Percentiles rank a stretch among this genome's conserved stretches.
These are phyloP conservation scores for Camellia sinensis DNA, from an alignment of 148 eudicot genomes.

Conservation along the genomic window DNA sequence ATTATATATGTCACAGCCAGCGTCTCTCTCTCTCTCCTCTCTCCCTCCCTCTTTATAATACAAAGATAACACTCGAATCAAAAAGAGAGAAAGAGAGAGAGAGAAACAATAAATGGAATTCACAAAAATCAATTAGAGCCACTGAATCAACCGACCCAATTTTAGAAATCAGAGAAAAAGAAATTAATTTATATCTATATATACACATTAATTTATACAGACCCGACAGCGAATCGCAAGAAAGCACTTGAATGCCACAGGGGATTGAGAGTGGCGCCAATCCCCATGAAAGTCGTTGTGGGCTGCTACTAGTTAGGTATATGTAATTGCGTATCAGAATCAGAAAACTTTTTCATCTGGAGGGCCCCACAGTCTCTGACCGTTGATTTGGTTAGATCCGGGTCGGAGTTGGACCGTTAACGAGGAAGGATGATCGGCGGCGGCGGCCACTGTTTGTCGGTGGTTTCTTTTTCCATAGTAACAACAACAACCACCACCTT, in stretches of 20 bases:
- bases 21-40: slow-evolving; percentile 6
- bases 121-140: background rate
- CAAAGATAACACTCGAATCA: background rate
- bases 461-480: too few species aligned
- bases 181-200: background rate
- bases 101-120: background rate
- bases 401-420: background rate
- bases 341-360: background rate
- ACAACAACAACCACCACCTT: too few species aligned
- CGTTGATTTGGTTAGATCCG: background rate
- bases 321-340: background rate
- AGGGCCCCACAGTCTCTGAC: background rate
- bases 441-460: background rate
- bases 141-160: background rate
- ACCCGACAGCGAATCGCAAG: background rate
- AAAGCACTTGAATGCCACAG: background rate
- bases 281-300: background rate
- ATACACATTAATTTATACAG: background rate
- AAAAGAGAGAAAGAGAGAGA: background rate
- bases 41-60: background rate
- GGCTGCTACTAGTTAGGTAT: background rate
- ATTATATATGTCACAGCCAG: slow-evolving; percentile 2
- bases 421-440: too few species aligned
- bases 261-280: background rate
- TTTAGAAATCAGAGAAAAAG: background rate